phyloP scores from a whole-genome alignment of 768 basidiomycete species.

The Gymnopilus junonius region DNA sequence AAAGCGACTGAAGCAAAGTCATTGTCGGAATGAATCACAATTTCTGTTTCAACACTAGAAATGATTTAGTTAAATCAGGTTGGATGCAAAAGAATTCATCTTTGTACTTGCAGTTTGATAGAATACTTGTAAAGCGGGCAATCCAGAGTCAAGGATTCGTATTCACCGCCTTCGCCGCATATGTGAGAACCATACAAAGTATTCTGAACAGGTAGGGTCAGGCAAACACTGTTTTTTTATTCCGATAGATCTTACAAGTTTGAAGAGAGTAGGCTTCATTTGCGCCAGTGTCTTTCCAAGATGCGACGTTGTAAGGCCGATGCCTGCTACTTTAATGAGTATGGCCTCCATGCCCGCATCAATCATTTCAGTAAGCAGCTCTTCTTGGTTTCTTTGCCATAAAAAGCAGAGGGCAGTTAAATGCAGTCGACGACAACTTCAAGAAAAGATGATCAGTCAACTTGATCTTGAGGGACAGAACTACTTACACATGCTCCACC shows the following conservation, averaged over 20 bases:
- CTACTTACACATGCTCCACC: constrained; percentile 92
- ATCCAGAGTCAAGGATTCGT: constrained; percentile 91
- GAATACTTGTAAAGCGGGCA: constrained; percentile 85
- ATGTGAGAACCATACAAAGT: constrained; percentile 85
- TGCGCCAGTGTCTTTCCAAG: constrained; percentile 76
- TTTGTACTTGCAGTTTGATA: constrained; percentile 65
- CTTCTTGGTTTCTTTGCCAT: constrained; percentile 92
- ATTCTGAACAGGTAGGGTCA: constrained; percentile 52
- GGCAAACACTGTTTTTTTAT: background rate
- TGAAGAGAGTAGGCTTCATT: constrained; percentile 74
- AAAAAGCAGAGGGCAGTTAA: constrained; percentile 86
- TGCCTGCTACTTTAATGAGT: constrained; percentile 95
- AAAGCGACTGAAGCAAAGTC: constrained; percentile 93
- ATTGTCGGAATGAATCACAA: constrained; percentile 77
- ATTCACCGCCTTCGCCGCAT: constrained; percentile 98
- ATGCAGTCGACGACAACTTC: constrained; percentile 79
- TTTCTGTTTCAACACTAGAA: constrained; percentile 63
- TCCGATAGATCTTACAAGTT: constrained; percentile 56
- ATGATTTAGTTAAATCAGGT: constrained; percentile 7
- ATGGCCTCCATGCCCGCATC: constrained; percentile 76
- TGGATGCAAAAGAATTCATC: background rate
- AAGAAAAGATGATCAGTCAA: constrained; percentile 1
- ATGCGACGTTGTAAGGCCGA: constrained; percentile 79
- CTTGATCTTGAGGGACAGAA: background rate
- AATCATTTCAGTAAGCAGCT: constrained; percentile 88